Evolutionary conservation across 148 eudicot genomes (phyloP).

Genomic region (Cornus florida): DNA sequence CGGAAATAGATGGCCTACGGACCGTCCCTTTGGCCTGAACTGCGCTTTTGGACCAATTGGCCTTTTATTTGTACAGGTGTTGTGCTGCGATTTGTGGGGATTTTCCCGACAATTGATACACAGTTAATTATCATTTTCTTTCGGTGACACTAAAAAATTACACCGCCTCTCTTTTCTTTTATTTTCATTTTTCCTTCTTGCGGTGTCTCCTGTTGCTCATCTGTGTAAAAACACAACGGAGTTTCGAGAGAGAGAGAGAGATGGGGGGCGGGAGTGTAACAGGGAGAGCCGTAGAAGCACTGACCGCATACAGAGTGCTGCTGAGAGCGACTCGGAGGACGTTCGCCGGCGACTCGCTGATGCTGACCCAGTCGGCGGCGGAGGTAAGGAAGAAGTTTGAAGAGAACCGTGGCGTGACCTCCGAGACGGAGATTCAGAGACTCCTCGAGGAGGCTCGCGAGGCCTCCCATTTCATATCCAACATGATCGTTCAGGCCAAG

Average conservation of each 20-base stretch:
- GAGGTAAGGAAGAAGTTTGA: slow-evolving; percentile 83
- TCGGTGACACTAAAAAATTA: too few species aligned
- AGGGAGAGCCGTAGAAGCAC: slow-evolving; percentile 43
- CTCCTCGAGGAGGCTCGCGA: slow-evolving; percentile 72
- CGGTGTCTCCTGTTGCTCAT: too few species aligned
- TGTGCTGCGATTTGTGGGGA: too few species aligned
- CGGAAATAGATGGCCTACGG: too few species aligned
- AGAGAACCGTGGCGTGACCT: slow-evolving; percentile 61
- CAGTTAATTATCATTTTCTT: too few species aligned
- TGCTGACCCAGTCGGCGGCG: slow-evolving; percentile 74
- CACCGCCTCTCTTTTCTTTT: too few species aligned
- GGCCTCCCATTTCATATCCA: slow-evolving; percentile 75
- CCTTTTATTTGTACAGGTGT: too few species aligned
- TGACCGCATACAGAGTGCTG: slow-evolving; percentile 68
- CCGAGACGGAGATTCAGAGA: slow-evolving; percentile 51
- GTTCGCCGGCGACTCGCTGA: slow-evolving; percentile 72
- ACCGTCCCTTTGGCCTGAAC: too few species aligned
- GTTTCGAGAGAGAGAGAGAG: slow-evolving; percentile 6
- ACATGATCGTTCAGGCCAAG: slow-evolving; percentile 85
- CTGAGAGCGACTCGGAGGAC: slow-evolving; percentile 73
- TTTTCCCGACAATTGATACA: too few species aligned
- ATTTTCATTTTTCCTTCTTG: too few species aligned
- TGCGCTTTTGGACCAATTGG: too few species aligned
- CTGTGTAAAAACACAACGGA: too few species aligned
- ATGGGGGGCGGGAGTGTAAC: slow-evolving; percentile 34